Conservation (phyloP, 306 rosid genomes). For the Biancaea sappan region DNA sequence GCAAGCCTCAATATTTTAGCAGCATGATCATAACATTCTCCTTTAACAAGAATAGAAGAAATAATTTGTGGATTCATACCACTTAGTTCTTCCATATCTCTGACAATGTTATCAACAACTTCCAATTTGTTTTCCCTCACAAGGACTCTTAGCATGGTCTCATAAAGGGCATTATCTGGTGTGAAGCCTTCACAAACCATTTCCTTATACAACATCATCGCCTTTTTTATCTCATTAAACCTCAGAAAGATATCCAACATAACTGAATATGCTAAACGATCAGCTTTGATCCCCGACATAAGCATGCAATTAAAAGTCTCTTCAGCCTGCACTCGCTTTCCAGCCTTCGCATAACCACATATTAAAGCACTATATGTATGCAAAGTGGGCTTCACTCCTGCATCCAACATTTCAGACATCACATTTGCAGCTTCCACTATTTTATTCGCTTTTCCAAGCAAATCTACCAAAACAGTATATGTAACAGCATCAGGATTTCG, state of each 20-base stretch:
- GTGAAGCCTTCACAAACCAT: conserved; percentile 65
- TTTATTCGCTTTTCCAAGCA: conserved; percentile 88
- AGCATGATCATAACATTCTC: conserved; percentile 79
- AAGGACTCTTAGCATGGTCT: conserved; percentile 64
- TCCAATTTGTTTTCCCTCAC: conserved; percentile 68
- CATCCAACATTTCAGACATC: conserved; percentile 90
- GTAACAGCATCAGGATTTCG: conserved; percentile 85
- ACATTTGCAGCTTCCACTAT: conserved; percentile 72
- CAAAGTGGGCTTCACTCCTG: conserved; percentile 85
- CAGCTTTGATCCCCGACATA: conserved; percentile 81
- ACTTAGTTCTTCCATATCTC: conserved; percentile 71
- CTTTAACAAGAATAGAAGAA: conserved; percentile 81
- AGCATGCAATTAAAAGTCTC: conserved; percentile 80
- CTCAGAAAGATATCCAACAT: conserved; percentile 82
- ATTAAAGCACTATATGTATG: conserved; percentile 87
- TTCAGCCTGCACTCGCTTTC: conserved; percentile 71
- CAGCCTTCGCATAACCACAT: conserved; percentile 87
- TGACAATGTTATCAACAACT: conserved; percentile 55
- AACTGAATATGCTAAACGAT: conserved; percentile 77
- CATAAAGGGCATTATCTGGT: conserved; percentile 72
- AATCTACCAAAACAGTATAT: conserved; percentile 83
- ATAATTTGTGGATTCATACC: conserved; percentile 75
- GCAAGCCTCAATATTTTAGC: conserved; percentile 75
- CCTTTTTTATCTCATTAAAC: conserved; percentile 75
- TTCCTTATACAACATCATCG: conserved; percentile 62